A percentile compares a stretch with the other conserved stretches of the same genome.
Evolutionary conservation across 2,329 filamentous ascomycete genomes (phyloP).

Genomic region (Raffaelea albimanens): DNA sequence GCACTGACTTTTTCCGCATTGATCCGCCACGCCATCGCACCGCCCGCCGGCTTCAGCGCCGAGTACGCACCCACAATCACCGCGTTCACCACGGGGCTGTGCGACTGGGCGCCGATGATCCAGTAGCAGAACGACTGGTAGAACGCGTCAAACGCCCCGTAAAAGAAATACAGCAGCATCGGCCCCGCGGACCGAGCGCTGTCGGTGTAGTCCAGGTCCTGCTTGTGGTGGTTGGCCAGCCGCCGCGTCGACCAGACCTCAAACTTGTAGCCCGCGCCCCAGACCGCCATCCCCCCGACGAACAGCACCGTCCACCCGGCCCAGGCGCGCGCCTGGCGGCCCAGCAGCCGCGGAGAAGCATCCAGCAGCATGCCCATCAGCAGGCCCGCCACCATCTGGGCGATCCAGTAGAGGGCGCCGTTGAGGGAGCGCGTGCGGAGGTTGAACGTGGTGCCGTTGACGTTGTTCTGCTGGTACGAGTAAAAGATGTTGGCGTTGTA

Average conservation of each 20-base stretch:
- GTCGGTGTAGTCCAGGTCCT: slow-evolving; percentile 25
- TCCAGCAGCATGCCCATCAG: slow-evolving; percentile 32
- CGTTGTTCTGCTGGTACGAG: slow-evolving; percentile 45
- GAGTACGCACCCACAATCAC: slow-evolving; percentile 38
- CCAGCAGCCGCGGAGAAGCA: slow-evolving; percentile 11
- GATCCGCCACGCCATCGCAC: slow-evolving; percentile 35
- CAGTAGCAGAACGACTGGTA: slow-evolving; percentile 60
- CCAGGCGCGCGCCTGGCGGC: slow-evolving; percentile 35
- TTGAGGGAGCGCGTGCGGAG: slow-evolving; percentile 47
- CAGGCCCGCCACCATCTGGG: slow-evolving; percentile 44
- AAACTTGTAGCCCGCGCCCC: slow-evolving; percentile 56
- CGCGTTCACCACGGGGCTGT: slow-evolving; percentile 29
- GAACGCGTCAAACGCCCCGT: slow-evolving; percentile 57
- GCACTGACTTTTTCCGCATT: slow-evolving; percentile 25
- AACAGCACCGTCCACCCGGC: slow-evolving; percentile 37
- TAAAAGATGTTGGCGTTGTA: slow-evolving; percentile 62
- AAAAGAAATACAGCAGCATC: slow-evolving; percentile 63
- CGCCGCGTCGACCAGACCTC: slow-evolving; percentile 43
- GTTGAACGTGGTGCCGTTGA: slow-evolving; percentile 46
- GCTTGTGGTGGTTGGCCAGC: slow-evolving; percentile 24
- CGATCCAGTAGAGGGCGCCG: slow-evolving; percentile 44
- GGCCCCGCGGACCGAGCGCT: slow-evolving; percentile 17
- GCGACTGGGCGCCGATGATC: slow-evolving; percentile 37
- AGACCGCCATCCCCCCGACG: slow-evolving; percentile 40
- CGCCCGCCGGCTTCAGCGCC: slow-evolving; percentile 31